These are phyloP conservation scores for Xylaria longipes DNA, from an alignment of 495 filamentous ascomycete genomes.

Conservation along the genomic window DNA sequence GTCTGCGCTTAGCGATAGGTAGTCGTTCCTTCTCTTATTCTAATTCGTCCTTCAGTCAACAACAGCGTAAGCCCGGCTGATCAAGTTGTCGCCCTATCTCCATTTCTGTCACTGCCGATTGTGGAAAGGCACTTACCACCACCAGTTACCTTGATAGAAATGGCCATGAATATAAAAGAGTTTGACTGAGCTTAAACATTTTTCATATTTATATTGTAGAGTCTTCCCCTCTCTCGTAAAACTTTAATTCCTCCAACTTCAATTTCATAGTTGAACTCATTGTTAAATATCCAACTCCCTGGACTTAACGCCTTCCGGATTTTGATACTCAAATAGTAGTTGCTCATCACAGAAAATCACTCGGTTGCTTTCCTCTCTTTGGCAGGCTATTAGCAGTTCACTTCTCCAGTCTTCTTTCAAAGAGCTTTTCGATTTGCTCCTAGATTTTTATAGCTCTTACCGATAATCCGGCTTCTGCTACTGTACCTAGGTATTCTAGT, in stretches of 20 bases:
- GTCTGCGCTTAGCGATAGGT: background rate
- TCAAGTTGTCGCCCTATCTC: too few relatives aligned
- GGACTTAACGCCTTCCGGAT: too few relatives aligned
- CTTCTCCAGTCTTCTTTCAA: too few relatives aligned
- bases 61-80: background rate
- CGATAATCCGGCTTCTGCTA: too few relatives aligned
- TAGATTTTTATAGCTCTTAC: too few relatives aligned
- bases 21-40: background rate
- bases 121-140: background rate
- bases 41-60: background rate
- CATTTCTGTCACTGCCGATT: background rate
- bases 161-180: background rate
- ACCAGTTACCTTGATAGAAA: background rate
- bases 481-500: too few relatives aligned
- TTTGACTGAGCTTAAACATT: background rate
- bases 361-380: too few relatives aligned
- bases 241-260: background rate
- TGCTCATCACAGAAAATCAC: too few relatives aligned
- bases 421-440: too few relatives aligned
- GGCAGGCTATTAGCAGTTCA: too few relatives aligned
- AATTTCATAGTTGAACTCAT: background rate
- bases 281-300: background rate
- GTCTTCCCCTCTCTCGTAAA: background rate
- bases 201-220: background rate
- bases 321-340: too few relatives aligned